Evolutionary conservation across 106 monocot genomes (phyloP).

Genomic region (Dendrobium chrysotoxum): DNA sequence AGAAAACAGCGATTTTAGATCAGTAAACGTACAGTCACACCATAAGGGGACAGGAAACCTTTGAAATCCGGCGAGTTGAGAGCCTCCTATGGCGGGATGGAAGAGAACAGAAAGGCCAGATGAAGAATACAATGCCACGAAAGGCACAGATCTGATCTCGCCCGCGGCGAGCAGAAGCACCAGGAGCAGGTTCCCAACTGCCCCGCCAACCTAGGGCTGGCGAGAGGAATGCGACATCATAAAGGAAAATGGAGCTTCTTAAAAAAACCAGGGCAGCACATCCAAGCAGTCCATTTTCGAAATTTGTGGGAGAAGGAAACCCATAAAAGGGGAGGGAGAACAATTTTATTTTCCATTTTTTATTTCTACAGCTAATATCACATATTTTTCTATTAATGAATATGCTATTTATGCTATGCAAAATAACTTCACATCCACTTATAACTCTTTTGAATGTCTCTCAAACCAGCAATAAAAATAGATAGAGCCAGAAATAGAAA

Average conservation of each 20-base stretch:
- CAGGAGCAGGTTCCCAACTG: neutral
- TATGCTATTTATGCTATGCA: too few relatives aligned
- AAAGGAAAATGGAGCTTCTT: neutral
- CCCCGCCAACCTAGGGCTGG: slow-evolving; percentile 2
- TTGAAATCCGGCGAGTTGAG: neutral
- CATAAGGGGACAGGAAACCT: neutral
- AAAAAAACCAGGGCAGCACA: neutral
- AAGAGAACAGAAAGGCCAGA: neutral
- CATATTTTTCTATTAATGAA: neutral
- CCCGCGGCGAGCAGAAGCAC: neutral
- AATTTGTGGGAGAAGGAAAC: neutral
- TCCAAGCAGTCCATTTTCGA: neutral
- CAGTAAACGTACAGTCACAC: neutral
- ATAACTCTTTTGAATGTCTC: too few relatives aligned
- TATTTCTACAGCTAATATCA: neutral
- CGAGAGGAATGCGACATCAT: neutral
- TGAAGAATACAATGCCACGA: neutral
- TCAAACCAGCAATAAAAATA: too few relatives aligned
- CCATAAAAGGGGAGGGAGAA: neutral
- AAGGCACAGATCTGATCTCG: neutral
- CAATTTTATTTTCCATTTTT: neutral
- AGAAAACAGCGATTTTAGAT: neutral
- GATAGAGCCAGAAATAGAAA: too few relatives aligned
- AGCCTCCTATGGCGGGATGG: neutral
- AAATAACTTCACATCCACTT: too few relatives aligned